These are phyloP conservation scores for Irpex sp. DNA, from an alignment of 1,284 basidiomycete species.

Conservation along the genomic window DNA sequence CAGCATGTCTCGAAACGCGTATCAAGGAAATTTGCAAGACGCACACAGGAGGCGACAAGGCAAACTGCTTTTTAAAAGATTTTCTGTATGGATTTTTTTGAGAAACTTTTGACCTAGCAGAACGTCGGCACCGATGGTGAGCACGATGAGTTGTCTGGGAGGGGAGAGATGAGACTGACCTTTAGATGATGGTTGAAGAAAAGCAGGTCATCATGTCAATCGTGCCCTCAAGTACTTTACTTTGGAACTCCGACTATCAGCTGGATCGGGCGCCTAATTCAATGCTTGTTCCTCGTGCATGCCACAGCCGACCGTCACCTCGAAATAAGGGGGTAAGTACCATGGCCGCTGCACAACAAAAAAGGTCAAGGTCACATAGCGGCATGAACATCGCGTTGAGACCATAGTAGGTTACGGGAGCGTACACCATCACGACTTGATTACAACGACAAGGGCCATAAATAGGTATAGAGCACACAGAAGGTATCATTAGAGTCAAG, in stretches of 20 bases:
- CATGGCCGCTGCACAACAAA: background rate
- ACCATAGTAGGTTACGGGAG: background rate
- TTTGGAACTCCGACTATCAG: conserved; percentile 35
- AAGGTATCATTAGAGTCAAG: background rate
- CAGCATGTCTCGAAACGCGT: conserved; percentile 12
- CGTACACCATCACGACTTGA: background rate
- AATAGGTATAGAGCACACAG: background rate
- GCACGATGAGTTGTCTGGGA: conserved; percentile 10
- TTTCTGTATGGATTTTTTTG: conserved; percentile 37
- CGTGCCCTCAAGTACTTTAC: conserved; percentile 16
- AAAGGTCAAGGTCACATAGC: background rate
- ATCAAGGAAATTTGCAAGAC: conserved; percentile 24
- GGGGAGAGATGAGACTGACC: conserved; percentile 27
- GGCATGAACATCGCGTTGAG: background rate
- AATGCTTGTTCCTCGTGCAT: conserved; percentile 2
- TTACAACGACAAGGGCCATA: conserved; percentile 9
- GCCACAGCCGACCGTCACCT: conserved; percentile 3
- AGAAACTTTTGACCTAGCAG: conserved; percentile 40
- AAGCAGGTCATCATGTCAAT: conserved; percentile 24
- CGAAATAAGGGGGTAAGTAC: background rate
- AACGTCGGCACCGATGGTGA: conserved; percentile 8
- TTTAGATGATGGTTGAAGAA: conserved; percentile 41
- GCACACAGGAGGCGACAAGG: conserved; percentile 68
- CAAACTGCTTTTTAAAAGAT: conserved; percentile 57
- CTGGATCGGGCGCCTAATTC: conserved; percentile 3